These are phyloP conservation scores for Perilla frutescens DNA, from an alignment of 257 asterid species.

Conservation along the genomic window DNA sequence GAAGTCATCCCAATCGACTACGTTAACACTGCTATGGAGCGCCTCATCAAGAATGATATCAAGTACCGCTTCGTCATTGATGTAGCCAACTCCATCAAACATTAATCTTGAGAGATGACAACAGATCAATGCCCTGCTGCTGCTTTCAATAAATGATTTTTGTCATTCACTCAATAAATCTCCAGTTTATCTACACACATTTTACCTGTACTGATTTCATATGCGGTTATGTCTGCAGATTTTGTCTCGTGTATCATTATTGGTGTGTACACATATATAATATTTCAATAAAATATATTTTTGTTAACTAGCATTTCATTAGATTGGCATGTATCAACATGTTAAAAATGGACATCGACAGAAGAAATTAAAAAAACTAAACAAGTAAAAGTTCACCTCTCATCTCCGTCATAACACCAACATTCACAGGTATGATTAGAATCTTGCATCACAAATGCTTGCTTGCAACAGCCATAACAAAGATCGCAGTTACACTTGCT, in stretches of 20 bases:
- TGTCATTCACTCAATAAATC: background rate
- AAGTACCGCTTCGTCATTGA: constrained; percentile 60
- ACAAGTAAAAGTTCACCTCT: no score
- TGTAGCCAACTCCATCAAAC: constrained; percentile 41
- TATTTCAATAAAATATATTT: no score
- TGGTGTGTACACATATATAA: no score
- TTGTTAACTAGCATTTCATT: no score
- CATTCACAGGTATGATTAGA: no score
- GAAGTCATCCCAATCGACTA: constrained; percentile 48
- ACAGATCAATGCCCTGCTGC: background rate
- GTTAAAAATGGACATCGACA: no score
- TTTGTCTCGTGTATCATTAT: no score
- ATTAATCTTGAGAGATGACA: background rate
- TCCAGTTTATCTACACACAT: background rate
- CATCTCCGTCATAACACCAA: no score
- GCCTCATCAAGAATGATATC: constrained; percentile 46
- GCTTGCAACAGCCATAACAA: background rate
- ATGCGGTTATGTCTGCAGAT: no score
- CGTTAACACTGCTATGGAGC: constrained; percentile 47
- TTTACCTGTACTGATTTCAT: background rate
- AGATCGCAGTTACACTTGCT: background rate
- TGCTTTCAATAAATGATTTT: background rate
- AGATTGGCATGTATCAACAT: no score
- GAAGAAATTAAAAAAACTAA: no score
- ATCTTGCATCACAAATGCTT: no score